A percentile compares a stretch with the other conserved stretches of the same genome.
Conservation (phyloP, 306 rosid genomes). For the Pueraria montana region DNA sequence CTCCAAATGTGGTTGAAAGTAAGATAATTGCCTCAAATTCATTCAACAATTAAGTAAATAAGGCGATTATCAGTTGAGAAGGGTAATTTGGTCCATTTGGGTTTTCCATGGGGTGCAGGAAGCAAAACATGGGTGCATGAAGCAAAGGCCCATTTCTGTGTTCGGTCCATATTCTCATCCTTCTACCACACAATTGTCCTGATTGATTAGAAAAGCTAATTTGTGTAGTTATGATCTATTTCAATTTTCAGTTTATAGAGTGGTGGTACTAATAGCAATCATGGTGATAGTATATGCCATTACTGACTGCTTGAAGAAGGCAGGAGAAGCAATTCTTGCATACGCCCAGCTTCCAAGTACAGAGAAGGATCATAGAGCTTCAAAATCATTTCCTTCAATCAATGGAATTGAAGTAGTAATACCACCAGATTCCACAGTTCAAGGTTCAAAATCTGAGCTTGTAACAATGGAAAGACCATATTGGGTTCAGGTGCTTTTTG, state of each 20-base stretch:
- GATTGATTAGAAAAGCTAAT: not conserved
- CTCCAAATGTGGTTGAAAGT: no score
- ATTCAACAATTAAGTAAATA: no score
- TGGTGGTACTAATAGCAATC: conserved; percentile 46
- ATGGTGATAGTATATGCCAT: conserved; percentile 61
- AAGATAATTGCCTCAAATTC: no score
- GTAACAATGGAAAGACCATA: conserved; percentile 60
- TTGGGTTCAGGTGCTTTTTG: conserved; percentile 64
- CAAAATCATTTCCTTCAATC: conserved; percentile 35
- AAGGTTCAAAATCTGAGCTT: conserved; percentile 49
- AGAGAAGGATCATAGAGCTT: conserved; percentile 37
- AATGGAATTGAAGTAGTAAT: conserved; percentile 39
- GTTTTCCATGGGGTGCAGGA: no score
- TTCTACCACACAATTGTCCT: no score
- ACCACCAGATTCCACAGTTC: conserved; percentile 25
- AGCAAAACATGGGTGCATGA: no score
- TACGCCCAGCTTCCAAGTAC: conserved; percentile 47
- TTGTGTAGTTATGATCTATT: conserved; percentile 3
- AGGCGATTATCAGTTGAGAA: no score
- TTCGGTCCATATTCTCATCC: no score
- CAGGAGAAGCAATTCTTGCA: conserved; percentile 57
- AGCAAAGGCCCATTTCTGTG: no score
- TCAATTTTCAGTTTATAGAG: conserved; percentile 50
- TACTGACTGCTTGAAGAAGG: conserved; percentile 62
- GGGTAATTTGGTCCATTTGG: no score